Conservation (phyloP, 1,284 basidiomycete genomes). For the Cryptococcus wingfieldii region DNA sequence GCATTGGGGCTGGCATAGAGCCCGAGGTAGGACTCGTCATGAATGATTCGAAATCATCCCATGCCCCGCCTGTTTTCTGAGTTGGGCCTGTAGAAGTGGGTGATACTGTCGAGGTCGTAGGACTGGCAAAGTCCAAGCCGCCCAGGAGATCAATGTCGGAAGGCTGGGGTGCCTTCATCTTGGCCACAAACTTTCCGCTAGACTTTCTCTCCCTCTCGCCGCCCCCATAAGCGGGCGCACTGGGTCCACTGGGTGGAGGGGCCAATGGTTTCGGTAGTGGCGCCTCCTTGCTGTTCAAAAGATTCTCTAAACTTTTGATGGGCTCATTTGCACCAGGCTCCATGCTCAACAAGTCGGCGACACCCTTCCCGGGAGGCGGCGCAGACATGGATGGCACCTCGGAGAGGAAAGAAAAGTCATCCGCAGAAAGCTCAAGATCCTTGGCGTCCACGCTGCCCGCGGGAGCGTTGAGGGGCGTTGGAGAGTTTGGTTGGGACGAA, state of each 20-base stretch:
- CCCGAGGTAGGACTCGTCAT: slow-evolving; percentile 1
- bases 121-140: slow-evolving; percentile 32
- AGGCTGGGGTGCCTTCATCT: slow-evolving; percentile 18
- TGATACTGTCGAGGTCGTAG: background rate
- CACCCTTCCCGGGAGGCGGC: slow-evolving; percentile 19
- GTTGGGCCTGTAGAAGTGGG: slow-evolving; percentile 1
- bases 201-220: slow-evolving; percentile 1
- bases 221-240: background rate
- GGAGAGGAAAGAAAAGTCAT: slow-evolving; percentile 46
- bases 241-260: slow-evolving; percentile 17
- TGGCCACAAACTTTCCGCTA: slow-evolving; percentile 22
- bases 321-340: slow-evolving; percentile 22
- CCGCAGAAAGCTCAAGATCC: slow-evolving; percentile 42
- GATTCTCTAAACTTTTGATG: slow-evolving; percentile 31
- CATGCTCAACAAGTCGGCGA: slow-evolving; percentile 37
- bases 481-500: slow-evolving; percentile 8
- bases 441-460: slow-evolving; percentile 14
- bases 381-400: slow-evolving; percentile 42
- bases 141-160: slow-evolving; percentile 37
- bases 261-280: slow-evolving; percentile 35
- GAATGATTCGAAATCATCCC: slow-evolving; percentile 28
- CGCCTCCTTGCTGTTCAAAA: slow-evolving; percentile 24
- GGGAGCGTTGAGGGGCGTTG: background rate
- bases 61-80: slow-evolving; percentile 4
- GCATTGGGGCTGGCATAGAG: slow-evolving; percentile 3